A percentile compares a stretch with the other conserved stretches of the same genome.
Evolutionary conservation across 2,329 filamentous ascomycete genomes (phyloP).

Genomic region (Penicillium capsulatum): DNA sequence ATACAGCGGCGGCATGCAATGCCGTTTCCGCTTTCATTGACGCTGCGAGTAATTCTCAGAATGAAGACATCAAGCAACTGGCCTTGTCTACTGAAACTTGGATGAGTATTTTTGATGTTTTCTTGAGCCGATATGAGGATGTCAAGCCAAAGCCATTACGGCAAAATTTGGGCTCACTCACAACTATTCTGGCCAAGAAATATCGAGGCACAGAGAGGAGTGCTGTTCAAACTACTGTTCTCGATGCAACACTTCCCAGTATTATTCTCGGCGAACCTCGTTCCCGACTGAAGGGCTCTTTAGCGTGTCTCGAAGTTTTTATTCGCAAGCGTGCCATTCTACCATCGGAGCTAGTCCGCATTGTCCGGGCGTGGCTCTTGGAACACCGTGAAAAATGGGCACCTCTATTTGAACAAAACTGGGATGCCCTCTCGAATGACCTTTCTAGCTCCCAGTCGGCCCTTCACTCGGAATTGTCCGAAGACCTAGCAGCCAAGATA

Average conservation of each 20-base stretch:
- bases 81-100: constrained; percentile 35
- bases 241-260: constrained; percentile 31
- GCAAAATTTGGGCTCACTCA: constrained; percentile 42
- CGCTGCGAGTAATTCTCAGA: constrained; percentile 31
- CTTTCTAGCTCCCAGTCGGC: constrained; percentile 15
- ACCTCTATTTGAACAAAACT: constrained; percentile 31
- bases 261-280: constrained; percentile 39
- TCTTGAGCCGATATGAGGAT: constrained; percentile 41
- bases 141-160: constrained; percentile 44
- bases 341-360: constrained; percentile 28
- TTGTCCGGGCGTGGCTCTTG: constrained; percentile 34
- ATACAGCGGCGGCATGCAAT: constrained; percentile 44
- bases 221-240: constrained; percentile 23
- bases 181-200: constrained; percentile 31
- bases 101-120: constrained; percentile 40
- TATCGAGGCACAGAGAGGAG: constrained; percentile 18
- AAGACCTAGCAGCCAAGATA: constrained; percentile 27
- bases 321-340: constrained; percentile 37
- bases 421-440: constrained; percentile 28
- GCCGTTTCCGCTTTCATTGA: constrained; percentile 44
- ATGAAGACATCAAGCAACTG: constrained; percentile 31
- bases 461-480: constrained; percentile 4
- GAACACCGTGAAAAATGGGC: constrained; percentile 31
- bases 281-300: constrained; percentile 36
- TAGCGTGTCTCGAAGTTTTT: constrained; percentile 36